Conservation (phyloP, 192 early-diverging fungal genomes). For the Chytriomyces confervae region DNA sequence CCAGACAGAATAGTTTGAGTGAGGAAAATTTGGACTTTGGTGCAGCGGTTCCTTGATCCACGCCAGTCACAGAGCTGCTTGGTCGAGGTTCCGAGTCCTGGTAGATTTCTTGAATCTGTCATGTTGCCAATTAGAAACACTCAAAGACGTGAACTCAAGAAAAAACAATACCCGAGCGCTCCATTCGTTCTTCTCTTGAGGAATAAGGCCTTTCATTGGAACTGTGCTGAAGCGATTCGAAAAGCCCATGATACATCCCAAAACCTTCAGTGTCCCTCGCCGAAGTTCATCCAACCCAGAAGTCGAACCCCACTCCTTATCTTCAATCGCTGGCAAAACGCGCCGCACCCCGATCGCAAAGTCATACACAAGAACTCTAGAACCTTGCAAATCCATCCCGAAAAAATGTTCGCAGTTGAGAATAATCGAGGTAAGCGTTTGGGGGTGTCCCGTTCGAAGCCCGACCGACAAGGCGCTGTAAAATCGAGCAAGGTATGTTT, state of each 20-base stretch:
- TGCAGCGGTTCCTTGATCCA: no score
- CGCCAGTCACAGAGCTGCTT: no score
- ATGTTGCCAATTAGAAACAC: neutral
- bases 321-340: conserved; percentile 51
- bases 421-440: conserved; percentile 70
- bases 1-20: conserved; percentile 71
- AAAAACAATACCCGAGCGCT: conserved; percentile 23
- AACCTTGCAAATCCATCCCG: conserved; percentile 69
- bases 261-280: conserved; percentile 66
- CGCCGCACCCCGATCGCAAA: conserved; percentile 72
- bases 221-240: conserved; percentile 76
- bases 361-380: conserved; percentile 74
- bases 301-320: neutral
- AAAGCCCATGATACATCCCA: conserved; percentile 68
- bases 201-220: conserved; percentile 12
- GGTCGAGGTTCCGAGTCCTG: no score
- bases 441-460: conserved; percentile 63
- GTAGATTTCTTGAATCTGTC: no score
- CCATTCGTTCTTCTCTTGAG: conserved; percentile 31
- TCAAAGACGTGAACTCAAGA: neutral
- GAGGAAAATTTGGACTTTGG: conserved; percentile 33
- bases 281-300: conserved; percentile 68
- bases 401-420: conserved; percentile 68
- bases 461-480: conserved; percentile 61
- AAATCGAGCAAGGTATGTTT: conserved; percentile 74